Conservation (phyloP, 441 rosid species). For the Eutrema salsugineum region DNA sequence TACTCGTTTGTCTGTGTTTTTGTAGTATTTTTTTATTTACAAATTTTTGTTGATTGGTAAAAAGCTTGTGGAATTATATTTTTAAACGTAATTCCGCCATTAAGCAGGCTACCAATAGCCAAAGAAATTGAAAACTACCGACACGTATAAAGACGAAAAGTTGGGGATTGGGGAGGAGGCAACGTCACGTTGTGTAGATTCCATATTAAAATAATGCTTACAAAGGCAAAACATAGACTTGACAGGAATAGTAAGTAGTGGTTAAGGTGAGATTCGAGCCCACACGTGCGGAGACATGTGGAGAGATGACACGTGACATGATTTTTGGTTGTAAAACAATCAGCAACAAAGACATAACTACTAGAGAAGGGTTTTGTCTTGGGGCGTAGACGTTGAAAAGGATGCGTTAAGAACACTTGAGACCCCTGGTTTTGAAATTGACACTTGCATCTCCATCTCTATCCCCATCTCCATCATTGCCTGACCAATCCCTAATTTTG, state of each 20-base stretch:
- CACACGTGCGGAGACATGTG: conserved; percentile 27
- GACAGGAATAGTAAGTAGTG: conserved; percentile 24
- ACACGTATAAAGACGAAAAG: not conserved
- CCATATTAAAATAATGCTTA: conserved; percentile 13
- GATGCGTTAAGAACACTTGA: not conserved
- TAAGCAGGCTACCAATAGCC: too few relatives aligned
- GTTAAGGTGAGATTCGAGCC: conserved; percentile 26
- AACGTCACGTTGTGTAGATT: conserved; percentile 23
- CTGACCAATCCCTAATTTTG: conserved; percentile 7
- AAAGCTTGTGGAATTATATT: too few relatives aligned
- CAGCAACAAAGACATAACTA: conserved; percentile 22
- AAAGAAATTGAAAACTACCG: not conserved
- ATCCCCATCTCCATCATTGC: not conserved
- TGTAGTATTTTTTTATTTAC: too few relatives aligned
- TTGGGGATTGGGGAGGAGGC: conserved; percentile 4
- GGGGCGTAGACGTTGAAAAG: conserved; percentile 1
- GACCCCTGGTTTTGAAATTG: not conserved
- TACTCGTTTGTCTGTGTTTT: too few relatives aligned
- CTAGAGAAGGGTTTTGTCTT: conserved; percentile 12
- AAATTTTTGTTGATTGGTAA: too few relatives aligned
- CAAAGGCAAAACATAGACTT: conserved; percentile 22
- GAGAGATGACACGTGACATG: conserved; percentile 24
- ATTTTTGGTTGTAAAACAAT: conserved; percentile 8
- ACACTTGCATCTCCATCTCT: not conserved
- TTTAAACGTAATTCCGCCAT: too few relatives aligned